Evolutionary conservation across 2,329 filamentous ascomycete species (phyloP).

Genomic region (Leptosphaerulina australis): DNA sequence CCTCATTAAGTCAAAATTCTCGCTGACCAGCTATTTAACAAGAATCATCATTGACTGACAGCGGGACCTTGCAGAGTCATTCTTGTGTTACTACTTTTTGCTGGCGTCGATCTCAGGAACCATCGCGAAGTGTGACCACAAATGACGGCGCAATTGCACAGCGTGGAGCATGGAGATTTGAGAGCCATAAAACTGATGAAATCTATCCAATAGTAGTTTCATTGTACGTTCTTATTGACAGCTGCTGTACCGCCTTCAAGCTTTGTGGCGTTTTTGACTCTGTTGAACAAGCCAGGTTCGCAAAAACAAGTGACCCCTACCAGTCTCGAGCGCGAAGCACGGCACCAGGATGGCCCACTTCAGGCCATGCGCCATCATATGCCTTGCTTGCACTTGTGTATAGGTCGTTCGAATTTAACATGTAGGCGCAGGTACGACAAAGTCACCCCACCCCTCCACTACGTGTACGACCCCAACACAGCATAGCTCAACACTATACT

Average conservation of each 20-base stretch:
- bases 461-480: not conserved
- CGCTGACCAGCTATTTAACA: not conserved
- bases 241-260: conserved; percentile 36
- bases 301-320: not conserved
- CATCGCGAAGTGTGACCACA: conserved; percentile 17
- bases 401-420: not conserved
- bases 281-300: conserved; percentile 19
- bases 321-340: not conserved
- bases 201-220: not conserved
- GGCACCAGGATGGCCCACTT: not conserved
- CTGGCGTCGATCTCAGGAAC: conserved; percentile 15
- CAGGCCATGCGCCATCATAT: not conserved
- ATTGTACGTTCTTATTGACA: conserved; percentile 28
- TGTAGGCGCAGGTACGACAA: conserved; percentile 8
- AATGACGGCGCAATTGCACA: conserved; percentile 18
- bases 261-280: conserved; percentile 43
- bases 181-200: not conserved
- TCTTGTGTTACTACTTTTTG: conserved; percentile 8
- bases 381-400: not conserved
- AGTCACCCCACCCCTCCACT: not conserved
- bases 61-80: conserved; percentile 9
- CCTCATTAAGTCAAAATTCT: not conserved
- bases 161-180: not conserved
- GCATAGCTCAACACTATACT: not conserved
- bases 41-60: not conserved